These are phyloP conservation scores for Capronia americana DNA, from an alignment of 2,329 filamentous ascomycete genomes.

Conservation along the genomic window DNA sequence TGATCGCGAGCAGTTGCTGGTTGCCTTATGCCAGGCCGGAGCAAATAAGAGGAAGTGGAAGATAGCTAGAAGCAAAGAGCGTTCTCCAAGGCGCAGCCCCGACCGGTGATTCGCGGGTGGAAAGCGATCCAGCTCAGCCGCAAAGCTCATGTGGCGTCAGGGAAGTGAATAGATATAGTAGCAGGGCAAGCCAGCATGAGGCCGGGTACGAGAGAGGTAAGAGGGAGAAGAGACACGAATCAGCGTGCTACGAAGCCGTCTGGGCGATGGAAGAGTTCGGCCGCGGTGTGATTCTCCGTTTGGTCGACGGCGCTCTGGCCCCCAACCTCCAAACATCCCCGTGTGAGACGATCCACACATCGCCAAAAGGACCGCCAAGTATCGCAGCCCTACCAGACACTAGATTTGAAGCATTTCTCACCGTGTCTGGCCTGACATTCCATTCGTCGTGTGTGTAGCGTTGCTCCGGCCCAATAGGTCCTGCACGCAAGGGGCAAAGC, in stretches of 20 bases:
- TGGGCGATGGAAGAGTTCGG: not conserved
- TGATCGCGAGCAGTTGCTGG: conserved; percentile 13
- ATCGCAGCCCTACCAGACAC: not conserved
- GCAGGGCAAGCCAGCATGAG: not conserved
- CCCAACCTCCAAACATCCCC: conserved; percentile 3
- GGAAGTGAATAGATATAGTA: not conserved
- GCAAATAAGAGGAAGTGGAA: conserved; percentile 19
- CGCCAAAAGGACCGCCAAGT: conserved; percentile 22
- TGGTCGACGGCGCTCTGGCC: conserved; percentile 8
- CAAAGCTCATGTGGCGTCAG: not conserved
- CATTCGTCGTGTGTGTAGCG: not conserved
- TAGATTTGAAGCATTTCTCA: not conserved
- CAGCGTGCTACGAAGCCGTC: not conserved
- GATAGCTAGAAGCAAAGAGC: conserved; percentile 6
- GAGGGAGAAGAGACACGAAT: not conserved
- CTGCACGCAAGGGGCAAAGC: not conserved
- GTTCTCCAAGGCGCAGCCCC: not conserved
- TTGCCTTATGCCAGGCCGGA: conserved; percentile 19
- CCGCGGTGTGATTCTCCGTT: not conserved
- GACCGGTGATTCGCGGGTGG: conserved; percentile 13
- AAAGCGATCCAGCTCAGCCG: conserved; percentile 9
- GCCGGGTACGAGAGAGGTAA: not conserved
- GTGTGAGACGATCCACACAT: conserved; percentile 6
- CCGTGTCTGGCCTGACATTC: not conserved
- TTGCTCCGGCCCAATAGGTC: not conserved